These are phyloP conservation scores for Lanmaoa rubissima DNA, from an alignment of 768 basidiomycete species.

Conservation along the genomic window DNA sequence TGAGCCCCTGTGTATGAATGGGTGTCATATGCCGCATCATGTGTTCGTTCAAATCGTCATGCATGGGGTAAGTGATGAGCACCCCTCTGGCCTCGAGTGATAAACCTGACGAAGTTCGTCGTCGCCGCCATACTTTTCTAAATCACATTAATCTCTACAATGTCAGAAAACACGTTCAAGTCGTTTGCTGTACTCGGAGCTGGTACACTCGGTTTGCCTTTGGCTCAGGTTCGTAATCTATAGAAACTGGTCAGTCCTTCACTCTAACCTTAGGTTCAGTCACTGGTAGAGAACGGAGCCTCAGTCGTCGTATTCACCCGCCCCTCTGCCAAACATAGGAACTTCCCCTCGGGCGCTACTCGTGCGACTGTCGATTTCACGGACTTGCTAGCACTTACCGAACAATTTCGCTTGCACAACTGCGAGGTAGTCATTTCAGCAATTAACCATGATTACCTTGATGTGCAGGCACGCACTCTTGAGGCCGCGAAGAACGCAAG, in stretches of 20 bases:
- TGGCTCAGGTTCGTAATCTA: constrained; percentile 2
- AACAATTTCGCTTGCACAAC: constrained; percentile 15
- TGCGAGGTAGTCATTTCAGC: constrained; percentile 30
- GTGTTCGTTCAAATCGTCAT: not conserved
- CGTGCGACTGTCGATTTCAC: constrained; percentile 14
- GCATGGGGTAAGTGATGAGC: no score
- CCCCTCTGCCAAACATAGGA: constrained; percentile 6
- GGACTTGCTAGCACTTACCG: constrained; percentile 6
- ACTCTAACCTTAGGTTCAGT: constrained; percentile 4
- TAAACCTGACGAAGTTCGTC: not conserved
- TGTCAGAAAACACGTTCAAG: constrained; percentile 13
- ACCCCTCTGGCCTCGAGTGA: not conserved
- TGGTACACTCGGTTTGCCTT: constrained; percentile 15
- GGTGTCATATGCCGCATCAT: constrained; percentile 6
- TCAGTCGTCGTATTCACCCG: constrained; percentile 15
- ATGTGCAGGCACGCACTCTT: constrained; percentile 21
- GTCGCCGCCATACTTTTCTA: no score
- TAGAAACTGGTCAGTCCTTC: not conserved
- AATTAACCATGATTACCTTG: constrained; percentile 19
- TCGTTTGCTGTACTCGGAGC: constrained; percentile 23
- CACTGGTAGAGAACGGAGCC: constrained; percentile 10
- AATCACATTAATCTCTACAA: not conserved
- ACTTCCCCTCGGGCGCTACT: constrained; percentile 6
- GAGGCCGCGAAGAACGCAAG: constrained; percentile 30
- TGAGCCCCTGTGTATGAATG: not conserved